phyloP scores from a whole-genome alignment of 2,329 filamentous ascomycete genomes.

The Colletotrichum tropicicola region DNA sequence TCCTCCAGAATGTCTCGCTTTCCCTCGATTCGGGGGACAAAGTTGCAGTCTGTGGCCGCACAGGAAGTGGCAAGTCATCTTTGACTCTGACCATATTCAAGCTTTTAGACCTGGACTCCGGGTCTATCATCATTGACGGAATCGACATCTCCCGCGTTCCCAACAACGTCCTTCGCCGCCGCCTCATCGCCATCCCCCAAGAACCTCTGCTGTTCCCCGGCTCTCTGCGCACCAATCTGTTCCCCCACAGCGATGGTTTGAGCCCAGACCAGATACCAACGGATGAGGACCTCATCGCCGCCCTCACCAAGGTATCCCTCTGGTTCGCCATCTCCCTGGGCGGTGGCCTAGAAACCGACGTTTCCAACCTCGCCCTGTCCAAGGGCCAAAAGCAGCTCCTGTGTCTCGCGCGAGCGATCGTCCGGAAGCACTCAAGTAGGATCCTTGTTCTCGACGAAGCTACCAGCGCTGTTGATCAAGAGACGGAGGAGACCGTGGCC shows the following conservation, averaged over 20 bases:
- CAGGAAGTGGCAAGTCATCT: constrained; percentile 33
- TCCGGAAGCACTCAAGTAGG: constrained; percentile 33
- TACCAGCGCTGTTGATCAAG: constrained; percentile 65
- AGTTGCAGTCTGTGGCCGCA: constrained; percentile 36
- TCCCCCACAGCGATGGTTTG: not conserved
- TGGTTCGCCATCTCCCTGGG: constrained; percentile 22
- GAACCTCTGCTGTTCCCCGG: constrained; percentile 34
- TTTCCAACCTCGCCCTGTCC: constrained; percentile 31
- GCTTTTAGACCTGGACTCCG: constrained; percentile 36
- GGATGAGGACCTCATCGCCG: constrained; percentile 27
- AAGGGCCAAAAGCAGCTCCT: constrained; percentile 35
- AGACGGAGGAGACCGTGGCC: constrained; percentile 34
- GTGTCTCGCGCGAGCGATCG: constrained; percentile 35
- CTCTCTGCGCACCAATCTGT: constrained; percentile 5
- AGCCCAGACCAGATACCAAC: constrained; percentile 3
- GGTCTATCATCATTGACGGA: constrained; percentile 39
- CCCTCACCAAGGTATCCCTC: constrained; percentile 30
- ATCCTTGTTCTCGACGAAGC: constrained; percentile 76
- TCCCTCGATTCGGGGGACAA: constrained; percentile 31
- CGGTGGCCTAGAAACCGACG: constrained; percentile 30
- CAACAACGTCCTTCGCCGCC: constrained; percentile 36
- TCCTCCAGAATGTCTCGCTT: constrained; percentile 31
- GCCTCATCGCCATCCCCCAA: constrained; percentile 43
- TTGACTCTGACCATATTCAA: constrained; percentile 32
- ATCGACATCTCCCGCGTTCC: constrained; percentile 36